Evolutionary conservation across 2,329 filamentous ascomycete species (phyloP).

Genomic region (Xylariaceae sp.): DNA sequence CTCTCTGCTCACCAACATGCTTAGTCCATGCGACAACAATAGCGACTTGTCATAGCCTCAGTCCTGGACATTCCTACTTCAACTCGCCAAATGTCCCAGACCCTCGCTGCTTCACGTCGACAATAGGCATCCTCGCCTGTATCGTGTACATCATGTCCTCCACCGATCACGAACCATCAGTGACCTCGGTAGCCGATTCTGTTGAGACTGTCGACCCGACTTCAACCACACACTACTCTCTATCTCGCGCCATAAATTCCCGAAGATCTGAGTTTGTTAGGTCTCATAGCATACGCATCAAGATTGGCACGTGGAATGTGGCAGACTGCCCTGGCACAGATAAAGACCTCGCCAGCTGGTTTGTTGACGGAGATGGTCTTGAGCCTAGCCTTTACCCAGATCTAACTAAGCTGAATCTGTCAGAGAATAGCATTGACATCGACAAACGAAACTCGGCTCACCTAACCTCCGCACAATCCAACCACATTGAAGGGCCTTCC

Average conservation of each 20-base stretch:
- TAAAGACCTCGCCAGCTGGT: constrained; percentile 88
- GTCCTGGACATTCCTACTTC: not conserved
- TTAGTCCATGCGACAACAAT: constrained; percentile 5
- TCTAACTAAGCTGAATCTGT: constrained; percentile 61
- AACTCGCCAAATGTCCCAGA: not conserved
- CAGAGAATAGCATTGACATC: constrained; percentile 47
- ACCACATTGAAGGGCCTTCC: not conserved
- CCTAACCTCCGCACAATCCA: not conserved
- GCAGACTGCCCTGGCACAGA: constrained; percentile 84
- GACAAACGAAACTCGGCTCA: not conserved
- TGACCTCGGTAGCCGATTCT: constrained; percentile 48
- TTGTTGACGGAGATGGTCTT: constrained; percentile 76
- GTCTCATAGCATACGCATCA: constrained; percentile 77
- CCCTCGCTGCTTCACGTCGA: not conserved
- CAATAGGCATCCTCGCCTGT: not conserved
- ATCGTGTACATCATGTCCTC: constrained; percentile 33
- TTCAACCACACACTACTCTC: constrained; percentile 59
- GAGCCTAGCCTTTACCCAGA: constrained; percentile 67
- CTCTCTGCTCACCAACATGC: constrained; percentile 19
- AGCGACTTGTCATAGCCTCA: constrained; percentile 3
- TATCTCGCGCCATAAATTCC: constrained; percentile 71
- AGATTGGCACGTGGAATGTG: constrained; percentile 95
- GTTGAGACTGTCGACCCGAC: constrained; percentile 53
- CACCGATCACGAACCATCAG: constrained; percentile 37
- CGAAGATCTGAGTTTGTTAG: constrained; percentile 80